These are phyloP conservation scores for Aspergillus awamori DNA, from an alignment of 2,329 filamentous ascomycete genomes.

Conservation along the genomic window DNA sequence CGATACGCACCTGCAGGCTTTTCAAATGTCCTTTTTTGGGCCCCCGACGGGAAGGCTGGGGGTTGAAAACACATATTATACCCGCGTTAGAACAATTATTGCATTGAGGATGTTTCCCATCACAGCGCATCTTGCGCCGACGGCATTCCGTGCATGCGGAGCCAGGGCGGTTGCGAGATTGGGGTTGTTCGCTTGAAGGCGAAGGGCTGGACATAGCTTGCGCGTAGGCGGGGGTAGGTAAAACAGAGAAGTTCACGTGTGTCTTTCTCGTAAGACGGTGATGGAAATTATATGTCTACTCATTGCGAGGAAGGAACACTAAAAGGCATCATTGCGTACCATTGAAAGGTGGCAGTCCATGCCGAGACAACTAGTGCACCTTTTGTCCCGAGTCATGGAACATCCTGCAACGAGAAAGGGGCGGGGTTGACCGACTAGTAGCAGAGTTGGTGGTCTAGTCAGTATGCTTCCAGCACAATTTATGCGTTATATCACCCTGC, in stretches of 20 bases:
- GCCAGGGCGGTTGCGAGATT: conserved; percentile 15
- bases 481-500: neutral
- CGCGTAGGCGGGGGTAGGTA: neutral
- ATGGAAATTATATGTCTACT: neutral
- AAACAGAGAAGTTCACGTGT: no score
- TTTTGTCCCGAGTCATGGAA: neutral
- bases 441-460: neutral
- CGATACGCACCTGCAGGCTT: conserved; percentile 8
- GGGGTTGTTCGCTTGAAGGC: neutral
- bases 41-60: neutral
- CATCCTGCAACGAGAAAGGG: neutral
- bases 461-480: neutral
- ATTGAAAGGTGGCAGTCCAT: neutral
- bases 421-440: neutral
- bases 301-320: neutral
- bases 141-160: conserved; percentile 18
- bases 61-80: conserved; percentile 6
- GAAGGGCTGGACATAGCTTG: neutral
- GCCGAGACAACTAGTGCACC: neutral
- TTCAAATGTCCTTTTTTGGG: conserved; percentile 16
- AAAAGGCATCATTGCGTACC: neutral
- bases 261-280: neutral
- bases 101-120: conserved; percentile 15
- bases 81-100: conserved; percentile 6
- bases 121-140: conserved; percentile 15